Evolutionary conservation across 208 protist genomes (phyloP), one percentile per base, ranked within the genome.

Genomic region (Porcisia hertigi): DNA sequence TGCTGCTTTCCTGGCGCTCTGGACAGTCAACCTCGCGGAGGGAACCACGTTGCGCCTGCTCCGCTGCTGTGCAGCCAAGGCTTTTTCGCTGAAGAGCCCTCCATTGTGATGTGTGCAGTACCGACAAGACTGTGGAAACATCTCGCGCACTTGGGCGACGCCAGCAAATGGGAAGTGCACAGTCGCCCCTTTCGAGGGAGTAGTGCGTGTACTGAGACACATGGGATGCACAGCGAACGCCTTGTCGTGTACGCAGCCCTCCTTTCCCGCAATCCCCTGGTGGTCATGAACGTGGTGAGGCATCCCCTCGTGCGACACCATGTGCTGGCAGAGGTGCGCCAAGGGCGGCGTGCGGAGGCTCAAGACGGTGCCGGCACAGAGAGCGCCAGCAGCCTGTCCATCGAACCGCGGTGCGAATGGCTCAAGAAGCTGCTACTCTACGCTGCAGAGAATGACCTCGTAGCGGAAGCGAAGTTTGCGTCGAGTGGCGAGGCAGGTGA

Each of bases 291-390:
- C 18, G 30, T 75, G n/a, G 30, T 80, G 30, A 20, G 23, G 23
- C 76, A 81, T 39, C 71, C 76, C 1, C 71, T 81, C n/a, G 39
- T 81, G 71, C 76, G 76, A n/a, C 41, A 59, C 12, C 47, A 54
- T 39, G 34, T n/a, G 1, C 76, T 49, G 23, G 41, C 63, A 11
- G 23, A 73, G 11, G n/a, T 7, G n/a, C 25, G 23, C 6, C 69
- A 6, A 60, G 9, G 16, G 45, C 36, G 18, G 53, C 36, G n/a
- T 16, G 23, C 4, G 39, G 39, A 47, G 63, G 41, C 49, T 36
- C 39, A 49, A 43, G 34, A 14, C 23, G 63, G 39, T 20, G 41
- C 41, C 63, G 11, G 9, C 6, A 49, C 18, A 23, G 41, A 5
- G 1, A 3, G 63, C 16, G 18, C 5, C 7, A 9, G 1, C 36